A percentile compares a stretch with the other conserved stretches of the same genome.
These are phyloP conservation scores for Phytophthora idaei DNA, from an alignment of 352 stramenopile genomes.

Conservation along the genomic window DNA sequence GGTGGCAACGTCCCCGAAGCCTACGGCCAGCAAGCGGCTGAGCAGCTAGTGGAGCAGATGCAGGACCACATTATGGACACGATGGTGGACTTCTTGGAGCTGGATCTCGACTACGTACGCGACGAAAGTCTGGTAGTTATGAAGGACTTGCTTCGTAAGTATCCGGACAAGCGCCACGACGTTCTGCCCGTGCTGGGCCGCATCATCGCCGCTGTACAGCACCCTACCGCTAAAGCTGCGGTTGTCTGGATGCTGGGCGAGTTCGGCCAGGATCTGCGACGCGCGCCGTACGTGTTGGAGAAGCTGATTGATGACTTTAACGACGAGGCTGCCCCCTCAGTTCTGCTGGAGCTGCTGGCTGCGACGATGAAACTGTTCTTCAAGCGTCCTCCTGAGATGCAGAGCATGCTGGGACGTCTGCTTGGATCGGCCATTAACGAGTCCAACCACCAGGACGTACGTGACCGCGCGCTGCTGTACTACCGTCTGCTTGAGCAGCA, in stretches of 20 bases:
- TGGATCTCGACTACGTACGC: constrained; percentile 96
- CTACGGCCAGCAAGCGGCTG: constrained; percentile 69
- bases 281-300: constrained; percentile 98
- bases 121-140: constrained; percentile 97
- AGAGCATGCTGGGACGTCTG: constrained; percentile 96
- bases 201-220: constrained; percentile 76
- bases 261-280: constrained; percentile 92
- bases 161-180: constrained; percentile 93
- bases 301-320: constrained; percentile 94
- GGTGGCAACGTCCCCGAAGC: constrained; percentile 59
- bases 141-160: constrained; percentile 96
- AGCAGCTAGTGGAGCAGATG: constrained; percentile 73
- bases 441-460: constrained; percentile 94
- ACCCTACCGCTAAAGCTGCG: constrained; percentile 91
- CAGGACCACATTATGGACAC: constrained; percentile 90
- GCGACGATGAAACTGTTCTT: constrained; percentile 99
- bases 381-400: constrained; percentile 96
- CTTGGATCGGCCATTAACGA: constrained; percentile 95
- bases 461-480: constrained; percentile 98
- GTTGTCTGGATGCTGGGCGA: constrained; percentile 97
- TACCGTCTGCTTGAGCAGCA: constrained; percentile 96
- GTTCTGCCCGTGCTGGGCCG: constrained; percentile 86
- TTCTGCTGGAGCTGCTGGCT: constrained; percentile 95
- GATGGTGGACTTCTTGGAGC: constrained; percentile 97
- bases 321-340: constrained; percentile 83